phyloP scores from a whole-genome alignment of 1,139 yeast genomes.

The Pichia sp. region DNA sequence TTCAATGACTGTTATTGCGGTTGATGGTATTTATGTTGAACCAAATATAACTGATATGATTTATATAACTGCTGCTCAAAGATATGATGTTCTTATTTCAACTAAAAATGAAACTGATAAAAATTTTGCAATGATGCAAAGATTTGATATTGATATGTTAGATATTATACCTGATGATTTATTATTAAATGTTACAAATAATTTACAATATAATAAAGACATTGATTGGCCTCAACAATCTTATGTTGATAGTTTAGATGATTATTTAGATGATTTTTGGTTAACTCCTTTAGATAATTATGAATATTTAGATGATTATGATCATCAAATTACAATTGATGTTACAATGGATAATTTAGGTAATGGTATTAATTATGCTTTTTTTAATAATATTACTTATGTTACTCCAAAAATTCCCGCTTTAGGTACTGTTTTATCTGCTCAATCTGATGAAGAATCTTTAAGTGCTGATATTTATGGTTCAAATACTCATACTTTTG shows the following conservation, averaged over 20 bases:
- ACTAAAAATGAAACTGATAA: constrained; percentile 55
- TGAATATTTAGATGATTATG: constrained; percentile 57
- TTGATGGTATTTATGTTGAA: constrained; percentile 67
- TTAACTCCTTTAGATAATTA: constrained; percentile 50
- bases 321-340: constrained; percentile 55
- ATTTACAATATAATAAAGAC: constrained; percentile 49
- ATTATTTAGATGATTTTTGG: constrained; percentile 56
- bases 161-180: constrained; percentile 63
- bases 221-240: constrained; percentile 43
- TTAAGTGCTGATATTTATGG: constrained; percentile 64
- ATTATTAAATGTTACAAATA: constrained; percentile 63
- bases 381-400: constrained; percentile 80
- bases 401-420: constrained; percentile 78
- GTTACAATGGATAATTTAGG: constrained; percentile 74
- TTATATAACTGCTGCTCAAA: constrained; percentile 67
- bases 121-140: constrained; percentile 74
- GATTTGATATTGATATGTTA: constrained; percentile 72
- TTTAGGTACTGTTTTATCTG: constrained; percentile 63
- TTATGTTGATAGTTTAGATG: constrained; percentile 38
- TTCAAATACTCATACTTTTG: constrained; percentile 65
- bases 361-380: constrained; percentile 83
- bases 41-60: constrained; percentile 49
- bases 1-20: constrained; percentile 71
- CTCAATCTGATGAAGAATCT: constrained; percentile 46
- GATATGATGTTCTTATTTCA: constrained; percentile 64